Conservation (phyloP, 1,139 yeast species). For the Pneumocystis oryctolagi region DNA sequence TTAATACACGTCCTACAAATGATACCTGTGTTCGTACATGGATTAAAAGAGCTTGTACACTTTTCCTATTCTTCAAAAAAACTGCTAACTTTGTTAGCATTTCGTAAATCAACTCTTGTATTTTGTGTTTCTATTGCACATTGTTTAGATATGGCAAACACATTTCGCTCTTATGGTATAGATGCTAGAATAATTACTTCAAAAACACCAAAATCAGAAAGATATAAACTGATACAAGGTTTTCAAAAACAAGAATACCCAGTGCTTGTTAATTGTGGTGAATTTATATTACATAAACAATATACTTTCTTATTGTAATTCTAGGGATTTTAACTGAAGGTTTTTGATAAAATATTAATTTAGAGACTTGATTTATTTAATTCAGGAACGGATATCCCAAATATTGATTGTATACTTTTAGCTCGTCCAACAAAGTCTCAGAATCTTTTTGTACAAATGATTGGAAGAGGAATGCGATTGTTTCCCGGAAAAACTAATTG, state of each 20-base stretch:
- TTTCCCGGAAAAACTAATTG: conserved; percentile 50
- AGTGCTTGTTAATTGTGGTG: conserved; percentile 69
- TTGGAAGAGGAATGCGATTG: conserved; percentile 72
- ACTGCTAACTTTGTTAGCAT: conserved; percentile 12
- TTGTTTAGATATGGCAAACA: conserved; percentile 39
- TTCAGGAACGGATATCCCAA: conserved; percentile 70
- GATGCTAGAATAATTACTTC: conserved; percentile 66
- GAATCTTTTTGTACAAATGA: conserved; percentile 66
- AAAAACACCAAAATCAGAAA: conserved; percentile 37
- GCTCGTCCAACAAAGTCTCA: conserved; percentile 73
- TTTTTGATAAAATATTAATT: not conserved
- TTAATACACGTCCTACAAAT: conserved; percentile 43
- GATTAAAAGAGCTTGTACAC: conserved; percentile 26
- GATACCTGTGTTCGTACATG: conserved; percentile 47
- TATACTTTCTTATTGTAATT: not conserved
- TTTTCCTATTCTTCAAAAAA: not conserved
- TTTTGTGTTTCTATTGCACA: conserved; percentile 69
- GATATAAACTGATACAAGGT: conserved; percentile 40
- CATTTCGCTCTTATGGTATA: conserved; percentile 45
- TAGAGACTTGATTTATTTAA: not conserved
- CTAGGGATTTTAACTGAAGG: conserved; percentile 62
- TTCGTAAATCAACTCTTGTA: conserved; percentile 49
- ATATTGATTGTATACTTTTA: conserved; percentile 63
- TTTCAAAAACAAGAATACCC: conserved; percentile 50
- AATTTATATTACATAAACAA: not conserved